Evolutionary conservation across 75 land plant genomes (phyloP).

Genomic region (Pinus tabuliformis): DNA sequence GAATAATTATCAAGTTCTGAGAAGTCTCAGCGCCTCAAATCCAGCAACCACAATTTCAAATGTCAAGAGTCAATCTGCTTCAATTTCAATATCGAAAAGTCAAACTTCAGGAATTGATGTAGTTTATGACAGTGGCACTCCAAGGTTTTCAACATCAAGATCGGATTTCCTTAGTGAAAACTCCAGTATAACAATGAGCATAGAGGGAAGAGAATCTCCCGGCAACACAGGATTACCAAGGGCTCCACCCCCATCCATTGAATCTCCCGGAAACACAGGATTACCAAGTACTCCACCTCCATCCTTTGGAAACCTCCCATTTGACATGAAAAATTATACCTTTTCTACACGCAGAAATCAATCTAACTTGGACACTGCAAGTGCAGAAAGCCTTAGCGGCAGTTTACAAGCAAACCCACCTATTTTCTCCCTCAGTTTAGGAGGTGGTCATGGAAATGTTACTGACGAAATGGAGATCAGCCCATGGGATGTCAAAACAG

Average conservation of each 20-base stretch:
- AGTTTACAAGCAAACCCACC: too few species aligned
- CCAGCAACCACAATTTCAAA: not conserved
- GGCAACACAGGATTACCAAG: not conserved
- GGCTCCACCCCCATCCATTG: not conserved
- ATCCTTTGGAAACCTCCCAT: not conserved
- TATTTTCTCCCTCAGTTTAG: too few species aligned
- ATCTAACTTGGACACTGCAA: not conserved
- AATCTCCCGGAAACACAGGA: not conserved
- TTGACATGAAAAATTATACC: not conserved
- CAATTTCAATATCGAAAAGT: not conserved
- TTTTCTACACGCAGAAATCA: not conserved
- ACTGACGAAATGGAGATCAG: too few species aligned
- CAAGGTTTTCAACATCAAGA: not conserved
- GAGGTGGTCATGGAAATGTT: too few species aligned
- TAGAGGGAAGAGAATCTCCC: not conserved
- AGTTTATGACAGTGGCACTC: not conserved
- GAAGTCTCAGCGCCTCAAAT: not conserved
- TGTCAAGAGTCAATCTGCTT: not conserved
- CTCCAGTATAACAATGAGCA: not conserved
- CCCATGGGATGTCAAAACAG: too few species aligned
- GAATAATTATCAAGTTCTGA: not conserved
- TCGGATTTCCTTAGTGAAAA: not conserved
- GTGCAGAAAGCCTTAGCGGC: too few species aligned
- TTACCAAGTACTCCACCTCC: too few species aligned
- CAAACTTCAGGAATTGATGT: not conserved